Percentiles rank a stretch among this genome's conserved stretches.
phyloP scores from a whole-genome alignment of 169 alveolate species.

The Plasmodium malariae region DNA sequence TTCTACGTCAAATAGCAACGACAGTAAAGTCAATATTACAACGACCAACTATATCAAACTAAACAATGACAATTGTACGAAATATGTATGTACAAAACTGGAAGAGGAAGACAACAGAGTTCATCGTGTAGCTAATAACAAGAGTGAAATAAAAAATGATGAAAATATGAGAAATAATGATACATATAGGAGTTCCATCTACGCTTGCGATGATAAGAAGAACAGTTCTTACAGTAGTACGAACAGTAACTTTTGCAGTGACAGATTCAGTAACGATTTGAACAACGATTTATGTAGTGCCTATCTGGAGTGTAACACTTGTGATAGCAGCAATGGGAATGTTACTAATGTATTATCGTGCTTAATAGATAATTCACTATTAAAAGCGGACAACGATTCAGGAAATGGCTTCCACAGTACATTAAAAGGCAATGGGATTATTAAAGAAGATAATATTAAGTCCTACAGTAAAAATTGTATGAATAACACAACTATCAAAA shows the following conservation, averaged over 20 bases:
- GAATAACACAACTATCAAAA: too few species aligned
- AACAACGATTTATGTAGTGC: too few species aligned
- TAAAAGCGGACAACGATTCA: not conserved
- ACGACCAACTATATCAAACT: not conserved
- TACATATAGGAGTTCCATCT: not conserved
- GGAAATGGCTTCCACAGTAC: not conserved
- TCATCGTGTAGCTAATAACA: not conserved
- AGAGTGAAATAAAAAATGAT: not conserved
- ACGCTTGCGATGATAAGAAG: not conserved
- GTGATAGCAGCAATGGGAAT: not conserved
- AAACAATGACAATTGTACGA: not conserved
- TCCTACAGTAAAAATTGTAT: too few species aligned
- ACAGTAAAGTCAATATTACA: not conserved
- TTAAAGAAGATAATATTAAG: not conserved
- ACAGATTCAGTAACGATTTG: too few species aligned
- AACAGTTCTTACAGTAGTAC: not conserved
- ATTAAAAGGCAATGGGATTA: not conserved
- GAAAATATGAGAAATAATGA: not conserved
- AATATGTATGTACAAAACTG: not conserved
- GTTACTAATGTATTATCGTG: not conserved
- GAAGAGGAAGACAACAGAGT: not conserved
- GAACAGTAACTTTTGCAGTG: too few species aligned
- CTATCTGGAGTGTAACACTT: too few species aligned
- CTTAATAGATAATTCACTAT: not conserved
- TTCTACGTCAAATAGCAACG: not conserved